Evolutionary conservation across 2,329 filamentous ascomycete species (phyloP).

Genomic region (Hirsutella minnesotensis): DNA sequence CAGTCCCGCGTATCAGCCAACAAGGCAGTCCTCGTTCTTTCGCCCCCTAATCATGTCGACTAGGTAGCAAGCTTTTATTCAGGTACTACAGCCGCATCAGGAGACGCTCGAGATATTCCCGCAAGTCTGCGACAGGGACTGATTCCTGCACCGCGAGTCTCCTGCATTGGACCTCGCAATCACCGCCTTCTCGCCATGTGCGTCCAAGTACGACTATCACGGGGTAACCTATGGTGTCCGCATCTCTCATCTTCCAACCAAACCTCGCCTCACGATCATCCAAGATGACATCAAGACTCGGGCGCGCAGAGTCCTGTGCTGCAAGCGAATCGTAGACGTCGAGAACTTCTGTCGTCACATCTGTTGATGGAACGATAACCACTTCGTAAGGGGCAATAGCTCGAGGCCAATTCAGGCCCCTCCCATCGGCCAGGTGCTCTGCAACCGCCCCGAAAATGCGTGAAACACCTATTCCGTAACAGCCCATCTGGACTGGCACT

Average conservation of each 20-base stretch:
- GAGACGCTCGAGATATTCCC: constrained; percentile 29
- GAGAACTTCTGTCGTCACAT: constrained; percentile 34
- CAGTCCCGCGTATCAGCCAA: too few species aligned
- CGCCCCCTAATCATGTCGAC: too few species aligned
- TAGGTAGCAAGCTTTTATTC: background rate
- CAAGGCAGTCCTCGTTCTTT: too few species aligned
- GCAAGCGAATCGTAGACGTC: constrained; percentile 52
- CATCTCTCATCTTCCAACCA: constrained; percentile 81
- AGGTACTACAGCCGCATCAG: constrained; percentile 36
- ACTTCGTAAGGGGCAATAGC: constrained; percentile 77
- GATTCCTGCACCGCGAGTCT: constrained; percentile 49
- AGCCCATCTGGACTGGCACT: constrained; percentile 78
- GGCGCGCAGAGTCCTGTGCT: background rate
- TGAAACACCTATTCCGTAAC: constrained; percentile 88
- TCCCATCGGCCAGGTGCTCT: constrained; percentile 57
- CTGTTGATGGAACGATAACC: constrained; percentile 46
- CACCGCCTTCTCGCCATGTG: constrained; percentile 44
- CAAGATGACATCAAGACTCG: constrained; percentile 49
- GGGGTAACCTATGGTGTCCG: constrained; percentile 80
- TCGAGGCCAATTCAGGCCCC: constrained; percentile 78
- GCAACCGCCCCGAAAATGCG: constrained; percentile 82
- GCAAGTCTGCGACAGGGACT: constrained; percentile 34
- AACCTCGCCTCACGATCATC: constrained; percentile 62
- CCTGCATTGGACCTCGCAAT: constrained; percentile 72
- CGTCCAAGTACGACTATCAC: constrained; percentile 70